Percentiles rank a stretch among this genome's conserved stretches.
Conservation (phyloP, 139 green algal genomes). For the Helicosporidium sp. region DNA sequence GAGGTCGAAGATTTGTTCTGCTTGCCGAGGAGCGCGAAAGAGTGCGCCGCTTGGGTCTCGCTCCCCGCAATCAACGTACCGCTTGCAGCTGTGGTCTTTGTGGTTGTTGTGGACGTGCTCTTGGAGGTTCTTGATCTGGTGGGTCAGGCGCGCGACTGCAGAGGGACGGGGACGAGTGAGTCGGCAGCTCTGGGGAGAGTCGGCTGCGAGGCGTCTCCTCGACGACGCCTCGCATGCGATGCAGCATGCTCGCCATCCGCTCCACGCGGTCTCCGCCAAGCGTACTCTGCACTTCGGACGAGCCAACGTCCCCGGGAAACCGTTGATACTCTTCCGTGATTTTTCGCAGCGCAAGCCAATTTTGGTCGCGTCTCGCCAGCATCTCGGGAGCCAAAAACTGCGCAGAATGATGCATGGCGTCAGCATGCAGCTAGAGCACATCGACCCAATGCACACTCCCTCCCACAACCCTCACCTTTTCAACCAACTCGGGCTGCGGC, state of each 20-base stretch:
- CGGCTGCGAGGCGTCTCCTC: no score
- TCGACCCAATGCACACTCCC: not conserved
- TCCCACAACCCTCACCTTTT: constrained; percentile 1
- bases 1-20: no score
- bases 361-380: constrained; percentile 3
- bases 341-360: constrained; percentile 1
- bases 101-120: constrained; percentile 24
- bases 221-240: not conserved
- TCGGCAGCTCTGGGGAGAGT: not conserved
- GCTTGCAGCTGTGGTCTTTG: constrained; percentile 26
- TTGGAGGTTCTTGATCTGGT: constrained; percentile 21
- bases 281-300: constrained; percentile 38
- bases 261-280: no score
- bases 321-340: constrained; percentile 20
- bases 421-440: not conserved
- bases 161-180: not conserved
- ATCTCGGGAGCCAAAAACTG: constrained; percentile 14
- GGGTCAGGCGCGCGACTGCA: constrained; percentile 24
- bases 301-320: constrained; percentile 28
- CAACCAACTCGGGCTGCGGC: constrained; percentile 14
- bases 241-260: no score
- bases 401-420: not conserved
- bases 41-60: no score
- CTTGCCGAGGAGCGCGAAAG: no score
- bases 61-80: no score